Evolutionary conservation across 192 early-diverging fungal genomes (phyloP).

Genomic region (Coemansia sp.): DNA sequence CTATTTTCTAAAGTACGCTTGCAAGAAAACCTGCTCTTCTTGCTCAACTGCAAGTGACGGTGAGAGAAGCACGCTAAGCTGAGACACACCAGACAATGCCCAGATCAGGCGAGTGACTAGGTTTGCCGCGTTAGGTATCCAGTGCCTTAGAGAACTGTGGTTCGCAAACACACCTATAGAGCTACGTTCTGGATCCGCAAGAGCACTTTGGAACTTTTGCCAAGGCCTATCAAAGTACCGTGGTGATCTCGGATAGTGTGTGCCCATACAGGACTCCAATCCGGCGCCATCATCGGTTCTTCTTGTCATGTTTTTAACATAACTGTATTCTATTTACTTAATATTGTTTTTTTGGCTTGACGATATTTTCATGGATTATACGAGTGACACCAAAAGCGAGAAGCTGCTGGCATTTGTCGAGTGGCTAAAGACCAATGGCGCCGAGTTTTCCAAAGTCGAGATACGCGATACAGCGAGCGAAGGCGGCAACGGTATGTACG

Average conservation of each 20-base stretch:
- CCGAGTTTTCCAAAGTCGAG: conserved; percentile 31
- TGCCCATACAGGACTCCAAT: too few relatives aligned
- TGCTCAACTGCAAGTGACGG: too few relatives aligned
- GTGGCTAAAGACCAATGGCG: conserved; percentile 53
- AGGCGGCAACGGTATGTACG: conserved; percentile 55
- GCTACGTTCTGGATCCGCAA: too few relatives aligned
- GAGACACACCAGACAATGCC: too few relatives aligned
- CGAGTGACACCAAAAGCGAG: neutral
- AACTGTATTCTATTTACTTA: neutral
- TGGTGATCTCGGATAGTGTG: neutral
- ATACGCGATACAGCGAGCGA: conserved; percentile 19
- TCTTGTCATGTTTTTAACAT: neutral
- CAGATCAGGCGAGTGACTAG: too few relatives aligned
- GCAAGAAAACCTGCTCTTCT: too few relatives aligned
- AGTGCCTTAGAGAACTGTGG: too few relatives aligned
- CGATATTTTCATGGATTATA: neutral
- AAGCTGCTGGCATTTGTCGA: conserved; percentile 19
- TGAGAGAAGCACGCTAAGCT: too few relatives aligned
- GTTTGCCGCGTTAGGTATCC: neutral
- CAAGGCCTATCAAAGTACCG: neutral
- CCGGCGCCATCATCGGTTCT: too few relatives aligned
- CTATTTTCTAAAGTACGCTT: too few relatives aligned
- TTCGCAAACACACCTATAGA: too few relatives aligned
- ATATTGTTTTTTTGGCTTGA: neutral
- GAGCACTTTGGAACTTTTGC: too few relatives aligned